A percentile compares a stretch with the other conserved stretches of the same genome.
Conservation (phyloP, 306 rosid species). For the Cicer judaicum region DNA sequence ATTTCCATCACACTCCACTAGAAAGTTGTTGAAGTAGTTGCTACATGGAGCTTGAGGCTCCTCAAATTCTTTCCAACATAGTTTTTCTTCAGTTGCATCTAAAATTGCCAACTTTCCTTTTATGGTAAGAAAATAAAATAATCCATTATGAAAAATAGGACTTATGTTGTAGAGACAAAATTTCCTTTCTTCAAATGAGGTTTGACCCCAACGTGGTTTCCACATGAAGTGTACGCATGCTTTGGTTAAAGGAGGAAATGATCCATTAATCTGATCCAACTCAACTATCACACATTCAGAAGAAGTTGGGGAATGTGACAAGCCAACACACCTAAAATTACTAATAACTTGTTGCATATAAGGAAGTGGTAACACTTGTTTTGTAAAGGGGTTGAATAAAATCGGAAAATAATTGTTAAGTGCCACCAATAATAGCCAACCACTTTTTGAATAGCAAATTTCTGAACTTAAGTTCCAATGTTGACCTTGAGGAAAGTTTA, state of each 20-base stretch:
- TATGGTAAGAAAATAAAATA: not conserved
- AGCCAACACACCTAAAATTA: not conserved
- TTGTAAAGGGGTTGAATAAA: conserved; percentile 28
- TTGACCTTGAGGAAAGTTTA: not conserved
- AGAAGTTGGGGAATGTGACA: conserved; percentile 23
- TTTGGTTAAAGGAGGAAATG: not conserved
- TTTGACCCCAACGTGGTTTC: not conserved
- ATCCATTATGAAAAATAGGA: conserved; percentile 1
- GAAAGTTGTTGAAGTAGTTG: not conserved
- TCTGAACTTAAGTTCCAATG: not conserved
- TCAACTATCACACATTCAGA: not conserved
- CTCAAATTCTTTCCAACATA: not conserved
- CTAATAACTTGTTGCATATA: accelerated
- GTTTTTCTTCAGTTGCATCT: not conserved
- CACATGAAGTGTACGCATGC: not conserved
- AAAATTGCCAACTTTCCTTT: not conserved
- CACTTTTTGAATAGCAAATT: conserved; percentile 17
- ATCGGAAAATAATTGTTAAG: not conserved
- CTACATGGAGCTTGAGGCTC: not conserved
- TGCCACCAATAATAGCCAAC: conserved; percentile 20
- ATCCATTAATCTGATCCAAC: not conserved
- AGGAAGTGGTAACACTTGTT: not conserved
- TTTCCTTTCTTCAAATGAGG: not conserved
- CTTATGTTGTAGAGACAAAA: not conserved
- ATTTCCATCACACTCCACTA: not conserved